These are phyloP conservation scores for Schwanniomyces yamadae DNA, from an alignment of 805 yeast species.

Conservation along the genomic window DNA sequence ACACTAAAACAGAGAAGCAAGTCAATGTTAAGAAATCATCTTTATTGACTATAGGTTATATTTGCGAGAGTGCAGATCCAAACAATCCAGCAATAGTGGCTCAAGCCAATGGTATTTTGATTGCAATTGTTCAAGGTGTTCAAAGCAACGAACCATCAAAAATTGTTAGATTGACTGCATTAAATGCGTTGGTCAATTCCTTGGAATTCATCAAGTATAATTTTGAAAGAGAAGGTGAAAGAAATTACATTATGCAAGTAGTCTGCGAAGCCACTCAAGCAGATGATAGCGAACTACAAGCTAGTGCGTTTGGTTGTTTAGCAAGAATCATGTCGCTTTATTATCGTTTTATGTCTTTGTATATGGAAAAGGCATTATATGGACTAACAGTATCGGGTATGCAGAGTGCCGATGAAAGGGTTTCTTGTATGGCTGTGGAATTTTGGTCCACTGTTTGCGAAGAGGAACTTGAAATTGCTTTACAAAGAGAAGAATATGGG, in stretches of 20 bases:
- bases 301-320: slow-evolving; percentile 93
- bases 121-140: slow-evolving; percentile 97
- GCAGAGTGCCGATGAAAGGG: slow-evolving; percentile 80
- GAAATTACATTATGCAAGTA: slow-evolving; percentile 97
- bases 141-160: slow-evolving; percentile 74
- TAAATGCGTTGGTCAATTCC: slow-evolving; percentile 88
- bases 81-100: slow-evolving; percentile 69
- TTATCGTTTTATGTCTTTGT: slow-evolving; percentile 85
- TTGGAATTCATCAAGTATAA: slow-evolving; percentile 84
- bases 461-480: slow-evolving; percentile 81
- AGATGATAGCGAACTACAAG: slow-evolving; percentile 75
- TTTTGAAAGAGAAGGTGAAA: slow-evolving; percentile 90
- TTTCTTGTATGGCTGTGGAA: slow-evolving; percentile 97
- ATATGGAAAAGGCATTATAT: slow-evolving; percentile 96
- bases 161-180: slow-evolving; percentile 81
- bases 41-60: slow-evolving; percentile 86
- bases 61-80: slow-evolving; percentile 93
- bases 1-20: slow-evolving; percentile 77
- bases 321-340: slow-evolving; percentile 89
- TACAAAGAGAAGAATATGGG: slow-evolving; percentile 62
- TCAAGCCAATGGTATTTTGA: slow-evolving; percentile 87
- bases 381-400: slow-evolving; percentile 89
- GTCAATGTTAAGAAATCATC: slow-evolving; percentile 84
- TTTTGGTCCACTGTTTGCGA: slow-evolving; percentile 99
- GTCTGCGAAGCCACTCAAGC: slow-evolving; percentile 99